These are phyloP conservation scores for Brettanomyces sp. DNA, from an alignment of 805 yeast genomes.

Conservation along the genomic window DNA sequence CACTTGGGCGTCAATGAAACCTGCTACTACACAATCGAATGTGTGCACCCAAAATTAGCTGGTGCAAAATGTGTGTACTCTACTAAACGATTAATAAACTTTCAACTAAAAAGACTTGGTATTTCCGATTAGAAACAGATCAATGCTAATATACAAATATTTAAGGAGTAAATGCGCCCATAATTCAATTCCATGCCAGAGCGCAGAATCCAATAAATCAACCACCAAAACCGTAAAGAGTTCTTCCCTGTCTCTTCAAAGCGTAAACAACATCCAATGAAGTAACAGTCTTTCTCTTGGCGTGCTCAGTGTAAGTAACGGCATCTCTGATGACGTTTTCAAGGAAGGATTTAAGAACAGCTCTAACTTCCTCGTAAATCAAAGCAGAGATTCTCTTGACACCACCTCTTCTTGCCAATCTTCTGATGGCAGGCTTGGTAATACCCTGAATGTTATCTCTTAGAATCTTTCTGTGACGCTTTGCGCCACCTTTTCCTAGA, in stretches of 20 bases:
- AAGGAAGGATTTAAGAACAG: no score
- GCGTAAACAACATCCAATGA: no score
- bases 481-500: constrained; percentile 99
- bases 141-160: constrained; percentile 4
- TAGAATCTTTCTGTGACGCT: constrained; percentile 98
- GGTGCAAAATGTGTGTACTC: no score
- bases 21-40: no score
- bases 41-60: no score
- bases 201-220: constrained; percentile 30
- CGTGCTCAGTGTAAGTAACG: no score
- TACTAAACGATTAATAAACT: no score
- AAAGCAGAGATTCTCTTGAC: constrained; percentile 99
- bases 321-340: no score
- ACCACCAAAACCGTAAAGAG: no score
- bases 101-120: background rate
- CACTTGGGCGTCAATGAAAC: background rate
- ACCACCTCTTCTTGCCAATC: constrained; percentile 99
- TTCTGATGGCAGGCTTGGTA: constrained; percentile 99
- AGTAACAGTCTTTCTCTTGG: no score
- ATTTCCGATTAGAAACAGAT: constrained; percentile 1
- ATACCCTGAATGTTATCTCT: constrained; percentile 99
- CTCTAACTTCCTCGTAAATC: no score
- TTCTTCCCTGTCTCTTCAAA: no score
- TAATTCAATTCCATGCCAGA: background rate
- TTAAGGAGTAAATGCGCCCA: background rate